A percentile compares a stretch with the other conserved stretches of the same genome.
Conservation (phyloP, 352 stramenopile genomes). For the Globisporangium rhizosaccharum region DNA sequence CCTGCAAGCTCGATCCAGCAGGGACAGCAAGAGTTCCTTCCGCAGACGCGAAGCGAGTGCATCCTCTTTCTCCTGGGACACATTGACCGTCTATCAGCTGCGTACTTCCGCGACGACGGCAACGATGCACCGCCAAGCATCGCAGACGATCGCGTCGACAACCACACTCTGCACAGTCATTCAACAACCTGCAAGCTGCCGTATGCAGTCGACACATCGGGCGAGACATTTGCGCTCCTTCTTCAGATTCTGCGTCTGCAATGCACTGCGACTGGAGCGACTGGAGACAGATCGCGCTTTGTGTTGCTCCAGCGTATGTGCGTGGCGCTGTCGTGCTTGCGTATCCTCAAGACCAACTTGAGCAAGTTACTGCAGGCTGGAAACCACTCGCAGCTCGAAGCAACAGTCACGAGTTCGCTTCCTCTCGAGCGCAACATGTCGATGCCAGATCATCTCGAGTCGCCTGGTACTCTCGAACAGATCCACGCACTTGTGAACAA, state of each 20-base stretch:
- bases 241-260: conserved; percentile 23
- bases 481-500: conserved; percentile 5
- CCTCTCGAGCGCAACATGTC: background rate
- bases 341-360: conserved; percentile 43
- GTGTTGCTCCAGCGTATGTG: conserved; percentile 13
- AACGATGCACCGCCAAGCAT: background rate
- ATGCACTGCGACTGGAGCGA: background rate
- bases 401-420: background rate
- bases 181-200: conserved; percentile 16
- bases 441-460: background rate
- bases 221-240: conserved; percentile 19
- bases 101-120: conserved; percentile 18
- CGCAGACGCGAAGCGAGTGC: conserved; percentile 9
- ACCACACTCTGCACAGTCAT: background rate
- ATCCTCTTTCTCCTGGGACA: conserved; percentile 42
- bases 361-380: conserved; percentile 15
- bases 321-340: conserved; percentile 30
- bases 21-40: background rate
- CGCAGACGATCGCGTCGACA: background rate
- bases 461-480: background rate
- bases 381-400: background rate
- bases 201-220: conserved; percentile 36
- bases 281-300: background rate
- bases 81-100: conserved; percentile 30
- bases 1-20: too few species aligned